Percentiles rank a stretch among this genome's conserved stretches.
Conservation (phyloP, 2,329 filamentous ascomycete species). For the Cladosporium sphaerospermum region DNA sequence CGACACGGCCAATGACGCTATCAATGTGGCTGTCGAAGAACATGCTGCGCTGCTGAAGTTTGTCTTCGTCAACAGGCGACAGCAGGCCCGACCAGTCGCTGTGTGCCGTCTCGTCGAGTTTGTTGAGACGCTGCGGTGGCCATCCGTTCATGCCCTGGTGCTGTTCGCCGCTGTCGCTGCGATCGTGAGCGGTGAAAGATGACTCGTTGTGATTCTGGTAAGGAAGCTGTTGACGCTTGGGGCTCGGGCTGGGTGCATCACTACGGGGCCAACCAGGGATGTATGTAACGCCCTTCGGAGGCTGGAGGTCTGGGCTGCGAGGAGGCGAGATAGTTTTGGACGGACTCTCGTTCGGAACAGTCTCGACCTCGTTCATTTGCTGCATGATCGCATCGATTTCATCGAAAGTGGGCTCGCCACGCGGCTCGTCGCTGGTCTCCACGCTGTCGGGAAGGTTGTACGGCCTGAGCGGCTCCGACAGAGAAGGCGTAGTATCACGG, state of each 20-base stretch:
- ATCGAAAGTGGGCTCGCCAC: conserved; percentile 54
- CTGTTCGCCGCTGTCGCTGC: conserved; percentile 38
- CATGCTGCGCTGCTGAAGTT: conserved; percentile 69
- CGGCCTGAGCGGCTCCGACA: conserved; percentile 13
- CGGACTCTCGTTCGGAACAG: conserved; percentile 25
- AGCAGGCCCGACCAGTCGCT: conserved; percentile 93
- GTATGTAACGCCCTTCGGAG: conserved; percentile 27
- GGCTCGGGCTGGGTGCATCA: conserved; percentile 68
- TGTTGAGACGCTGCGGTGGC: conserved; percentile 42
- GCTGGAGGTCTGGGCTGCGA: conserved; percentile 22
- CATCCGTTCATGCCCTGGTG: conserved; percentile 29
- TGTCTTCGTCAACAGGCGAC: conserved; percentile 74
- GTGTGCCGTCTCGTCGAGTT: conserved; percentile 58
- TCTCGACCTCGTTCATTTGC: conserved; percentile 59
- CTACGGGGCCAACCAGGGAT: conserved; percentile 44
- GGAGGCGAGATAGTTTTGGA: conserved; percentile 13
- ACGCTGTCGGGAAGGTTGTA: conserved; percentile 16
- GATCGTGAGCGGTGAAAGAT: conserved; percentile 28
- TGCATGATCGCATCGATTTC: conserved; percentile 93
- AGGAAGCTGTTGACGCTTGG: conserved; percentile 28
- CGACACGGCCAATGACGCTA: conserved; percentile 69
- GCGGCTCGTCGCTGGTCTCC: conserved; percentile 11
- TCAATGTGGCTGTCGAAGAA: conserved; percentile 94
- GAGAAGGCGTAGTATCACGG: not conserved
- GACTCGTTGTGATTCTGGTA: conserved; percentile 16